phyloP scores from a whole-genome alignment of 306 rosid species.

The Acacia acuminata region DNA sequence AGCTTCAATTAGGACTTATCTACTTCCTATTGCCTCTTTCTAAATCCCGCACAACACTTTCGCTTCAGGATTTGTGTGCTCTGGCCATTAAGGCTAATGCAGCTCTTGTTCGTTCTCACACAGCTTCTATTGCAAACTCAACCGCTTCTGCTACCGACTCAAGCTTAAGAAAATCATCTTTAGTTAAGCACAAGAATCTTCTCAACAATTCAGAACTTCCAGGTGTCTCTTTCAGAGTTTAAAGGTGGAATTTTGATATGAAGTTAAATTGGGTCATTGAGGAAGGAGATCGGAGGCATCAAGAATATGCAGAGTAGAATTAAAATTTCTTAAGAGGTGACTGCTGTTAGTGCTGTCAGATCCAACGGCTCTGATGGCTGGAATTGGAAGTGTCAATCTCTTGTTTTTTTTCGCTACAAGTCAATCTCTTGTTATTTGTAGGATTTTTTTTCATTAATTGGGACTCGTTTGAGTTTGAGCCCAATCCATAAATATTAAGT shows the following conservation, averaged over 20 bases:
- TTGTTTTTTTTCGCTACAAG: too few relatives aligned
- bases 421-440: not conserved
- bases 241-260: not conserved
- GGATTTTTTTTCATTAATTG: not conserved
- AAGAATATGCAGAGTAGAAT: not conserved
- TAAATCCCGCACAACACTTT: slow-evolving; percentile 37
- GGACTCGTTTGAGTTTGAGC: too few relatives aligned
- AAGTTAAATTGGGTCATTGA: not conserved
- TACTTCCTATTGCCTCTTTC: slow-evolving; percentile 58
- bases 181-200: not conserved
- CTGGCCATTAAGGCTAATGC: slow-evolving; percentile 61
- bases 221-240: slow-evolving; percentile 8
- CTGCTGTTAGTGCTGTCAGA: not conserved
- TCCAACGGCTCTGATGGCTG: not conserved
- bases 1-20: slow-evolving; percentile 55
- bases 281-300: not conserved
- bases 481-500: not conserved
- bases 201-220: slow-evolving; percentile 12
- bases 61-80: slow-evolving; percentile 54
- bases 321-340: not conserved
- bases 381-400: not conserved
- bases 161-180: not conserved
- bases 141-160: not conserved
- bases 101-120: slow-evolving; percentile 44
- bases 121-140: not conserved